Evolutionary conservation across 345 rosid genomes (phyloP).

Genomic region (Sisymbrium irio): DNA sequence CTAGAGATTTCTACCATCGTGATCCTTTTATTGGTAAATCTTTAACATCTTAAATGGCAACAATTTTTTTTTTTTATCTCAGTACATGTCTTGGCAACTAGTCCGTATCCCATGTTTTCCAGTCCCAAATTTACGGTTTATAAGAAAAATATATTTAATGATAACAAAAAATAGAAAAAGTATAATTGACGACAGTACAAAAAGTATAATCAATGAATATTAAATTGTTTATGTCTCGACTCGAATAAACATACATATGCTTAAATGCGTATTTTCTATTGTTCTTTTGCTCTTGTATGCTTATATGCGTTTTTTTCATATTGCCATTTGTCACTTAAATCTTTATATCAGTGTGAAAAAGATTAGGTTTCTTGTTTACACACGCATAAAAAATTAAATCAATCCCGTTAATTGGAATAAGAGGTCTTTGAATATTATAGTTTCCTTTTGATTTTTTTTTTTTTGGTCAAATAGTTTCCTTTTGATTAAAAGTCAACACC

Average conservation of each 20-base stretch:
- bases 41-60: background rate
- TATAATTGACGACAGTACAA: background rate
- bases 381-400: background rate
- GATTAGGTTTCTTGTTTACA: background rate
- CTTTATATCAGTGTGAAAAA: background rate
- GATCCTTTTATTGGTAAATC: background rate
- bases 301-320: background rate
- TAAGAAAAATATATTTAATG: background rate
- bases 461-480: background rate
- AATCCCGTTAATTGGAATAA: background rate
- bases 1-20: no score
- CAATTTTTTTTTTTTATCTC: no score
- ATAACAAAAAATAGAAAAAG: background rate
- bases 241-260: background rate
- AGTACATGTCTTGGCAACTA: background rate
- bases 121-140: background rate
- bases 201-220: background rate
- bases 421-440: background rate
- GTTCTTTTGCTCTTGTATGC: background rate
- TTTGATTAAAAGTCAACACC: conserved; percentile 6
- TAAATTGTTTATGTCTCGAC: background rate
- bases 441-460: background rate
- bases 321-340: background rate
- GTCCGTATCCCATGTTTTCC: background rate
- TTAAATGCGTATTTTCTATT: background rate